Evolutionary conservation across 148 eudicot genomes (phyloP), one percentile per base, ranked within the genome.

Genomic region (Rhododendron kiyosumense): DNA sequence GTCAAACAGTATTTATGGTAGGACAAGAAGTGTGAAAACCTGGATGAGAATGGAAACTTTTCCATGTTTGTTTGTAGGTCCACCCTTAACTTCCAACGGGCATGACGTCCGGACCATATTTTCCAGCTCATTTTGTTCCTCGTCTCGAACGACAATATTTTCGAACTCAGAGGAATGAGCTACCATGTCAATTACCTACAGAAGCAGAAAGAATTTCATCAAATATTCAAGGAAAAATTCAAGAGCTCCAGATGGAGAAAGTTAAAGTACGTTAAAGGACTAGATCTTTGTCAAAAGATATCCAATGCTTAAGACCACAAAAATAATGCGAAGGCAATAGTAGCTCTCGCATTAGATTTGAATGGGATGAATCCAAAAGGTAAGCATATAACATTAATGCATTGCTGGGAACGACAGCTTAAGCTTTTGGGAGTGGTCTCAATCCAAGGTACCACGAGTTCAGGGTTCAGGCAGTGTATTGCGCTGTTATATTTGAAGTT

Each of bases 91-190:
- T 88, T 97, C 99, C 85, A 93, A 77, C 1, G 99, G 99, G 89
- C 99, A 97, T 28, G 82, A 85, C 63, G 86, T 88, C 49, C 94
- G 98, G 73, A 90, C 93, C 90, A 97, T 89, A 74, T 54, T 87
- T 90, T 95, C 99, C 38, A 97, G 90, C 93, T 97, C 99, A 89
- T 85, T 92, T 87, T 97, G 99, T 76, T 97, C 99, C 92, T 97
- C 99, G 57, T 97, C 99, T 81, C 99, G 92, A 79, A 97, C 92
- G 85, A 94, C 95, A 85, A 97, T 97, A 87, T 97, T 97, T 94
- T 95, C 98, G 54, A 97, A 97, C 93, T 97, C 99, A 84, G 99
- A 97, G 81, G 99, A 97, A 89, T 93, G 98, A 69, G 99, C 98
- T 86, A 97, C 98, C 99, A 97, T 97, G 89, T 97, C 92, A 87